Conservation (phyloP, 164 flowering plant species). For the Vitis riparia region DNA sequence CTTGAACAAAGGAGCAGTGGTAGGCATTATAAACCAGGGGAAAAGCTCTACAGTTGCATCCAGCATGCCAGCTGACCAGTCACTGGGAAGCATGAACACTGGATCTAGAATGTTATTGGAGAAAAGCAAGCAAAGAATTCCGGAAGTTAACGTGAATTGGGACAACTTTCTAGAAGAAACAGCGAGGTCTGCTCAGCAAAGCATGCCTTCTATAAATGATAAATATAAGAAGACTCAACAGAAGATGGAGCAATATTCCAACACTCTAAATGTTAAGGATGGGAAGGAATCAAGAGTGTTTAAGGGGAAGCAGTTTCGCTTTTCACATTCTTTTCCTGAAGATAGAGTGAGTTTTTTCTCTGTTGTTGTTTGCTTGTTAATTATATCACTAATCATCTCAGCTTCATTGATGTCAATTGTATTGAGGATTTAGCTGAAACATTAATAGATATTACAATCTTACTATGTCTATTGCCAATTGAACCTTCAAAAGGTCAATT, state of each 20-base stretch:
- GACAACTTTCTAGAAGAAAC: conserved; percentile 19
- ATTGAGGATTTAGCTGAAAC: background rate
- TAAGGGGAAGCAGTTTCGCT: conserved; percentile 57
- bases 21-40: conserved; percentile 31
- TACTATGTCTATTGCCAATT: too few relatives aligned
- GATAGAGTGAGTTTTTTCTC: conserved; percentile 56
- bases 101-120: conserved; percentile 29
- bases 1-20: conserved; percentile 29
- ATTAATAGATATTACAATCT: too few relatives aligned
- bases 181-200: conserved; percentile 16
- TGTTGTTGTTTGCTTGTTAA: background rate
- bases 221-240: conserved; percentile 16
- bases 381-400: background rate
- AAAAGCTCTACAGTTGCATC: conserved; percentile 24
- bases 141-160: conserved; percentile 18
- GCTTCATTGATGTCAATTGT: background rate
- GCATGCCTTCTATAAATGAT: conserved; percentile 14
- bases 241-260: conserved; percentile 26
- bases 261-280: conserved; percentile 16
- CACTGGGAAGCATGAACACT: conserved; percentile 15
- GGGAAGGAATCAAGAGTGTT: conserved; percentile 47
- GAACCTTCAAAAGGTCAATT: too few relatives aligned
- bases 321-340: conserved; percentile 77
- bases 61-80: conserved; percentile 23
- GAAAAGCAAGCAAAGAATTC: conserved; percentile 29